Base-by-base conservation (phyloP, 2,329 filamentous ascomycete species). In the Cytospora leucostoma region DNA sequence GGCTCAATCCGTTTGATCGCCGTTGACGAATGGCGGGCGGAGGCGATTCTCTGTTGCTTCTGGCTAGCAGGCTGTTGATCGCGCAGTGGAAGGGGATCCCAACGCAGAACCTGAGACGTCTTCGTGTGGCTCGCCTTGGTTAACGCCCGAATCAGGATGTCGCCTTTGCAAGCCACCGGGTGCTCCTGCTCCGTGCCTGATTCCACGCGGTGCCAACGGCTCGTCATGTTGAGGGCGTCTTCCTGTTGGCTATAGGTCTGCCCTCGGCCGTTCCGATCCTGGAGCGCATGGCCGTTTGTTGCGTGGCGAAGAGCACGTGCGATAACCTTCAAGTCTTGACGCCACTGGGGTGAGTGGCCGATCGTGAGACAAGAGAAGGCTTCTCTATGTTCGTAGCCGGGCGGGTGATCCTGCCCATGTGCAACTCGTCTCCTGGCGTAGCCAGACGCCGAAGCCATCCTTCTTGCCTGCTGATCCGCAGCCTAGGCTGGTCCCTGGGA, bases 51-150 rank as follows among this genome's bases (percentile, higher is more conserved):
- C 35, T 37, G 27, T 27, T 27, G 27, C 27, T 37, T 13, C 35
- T 37, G 8, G 35, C 35, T 37, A 13, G 35, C 35, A 37, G 2
- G 3, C 40, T 44, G 6, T 44, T 44, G 17, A 19, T n/a, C 17
- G 8, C 19, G 40, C 19, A 2, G 40, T 44, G 40, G 40, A 8
- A 10, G 40, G 17, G 2, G 15, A 6, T 15, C n/a, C 5, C 8
- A 7, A 7, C 6, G 40, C 17, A 15, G 17, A 55, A 61, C 55
- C 38, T 61, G 58, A 61, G 58, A 21, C 37, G 51, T 61, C 58
- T 50, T 60, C 54, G 47, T 40, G 27, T 8, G 49, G 13, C 37
- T 19, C 35, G 37, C 13, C 10, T 15, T 32, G 12, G 11, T 51
- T 3, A 17, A 32, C 13, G 11, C 21, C 21, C 27, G 49, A 27